Evolutionary conservation across 2,329 filamentous ascomycete species (phyloP).

Genomic region (Monosporascus sp.): DNA sequence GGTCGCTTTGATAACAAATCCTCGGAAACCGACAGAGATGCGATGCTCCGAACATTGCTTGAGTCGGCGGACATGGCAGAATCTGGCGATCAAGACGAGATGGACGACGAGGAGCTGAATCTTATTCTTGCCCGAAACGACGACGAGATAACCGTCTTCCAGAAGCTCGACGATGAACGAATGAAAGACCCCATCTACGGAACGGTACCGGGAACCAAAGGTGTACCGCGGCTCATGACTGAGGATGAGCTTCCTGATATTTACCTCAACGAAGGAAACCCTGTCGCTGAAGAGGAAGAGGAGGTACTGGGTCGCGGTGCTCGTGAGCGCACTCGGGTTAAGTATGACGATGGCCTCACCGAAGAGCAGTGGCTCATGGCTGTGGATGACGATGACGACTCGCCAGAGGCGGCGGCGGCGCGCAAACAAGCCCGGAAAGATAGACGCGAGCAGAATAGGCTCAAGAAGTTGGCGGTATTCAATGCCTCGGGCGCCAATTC

Average conservation of each 20-base stretch:
- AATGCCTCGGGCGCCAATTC: constrained; percentile 56
- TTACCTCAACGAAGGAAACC: constrained; percentile 82
- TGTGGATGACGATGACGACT: constrained; percentile 93
- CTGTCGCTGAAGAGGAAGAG: constrained; percentile 71
- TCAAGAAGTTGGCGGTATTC: constrained; percentile 45
- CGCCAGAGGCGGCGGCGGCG: constrained; percentile 85
- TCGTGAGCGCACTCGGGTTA: constrained; percentile 88
- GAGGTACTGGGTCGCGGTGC: constrained; percentile 82
- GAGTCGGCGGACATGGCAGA: constrained; percentile 73
- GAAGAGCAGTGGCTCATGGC: constrained; percentile 99
- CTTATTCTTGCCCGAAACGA: constrained; percentile 88
- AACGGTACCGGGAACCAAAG: constrained; percentile 54
- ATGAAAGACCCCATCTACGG: constrained; percentile 65
- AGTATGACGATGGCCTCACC: constrained; percentile 94
- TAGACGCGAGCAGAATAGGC: constrained; percentile 70
- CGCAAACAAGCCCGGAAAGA: constrained; percentile 83
- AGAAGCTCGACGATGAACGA: constrained; percentile 75
- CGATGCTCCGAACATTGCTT: constrained; percentile 87
- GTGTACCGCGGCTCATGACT: constrained; percentile 72
- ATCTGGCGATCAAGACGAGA: constrained; percentile 78
- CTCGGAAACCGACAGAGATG: constrained; percentile 95
- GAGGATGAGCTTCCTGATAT: constrained; percentile 91
- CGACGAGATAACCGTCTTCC: constrained; percentile 71
- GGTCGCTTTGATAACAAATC: constrained; percentile 99
- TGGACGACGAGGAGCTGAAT: constrained; percentile 98